Percentiles rank a stretch among this genome's conserved stretches.
phyloP scores from a whole-genome alignment of 306 rosid genomes.

The Parietaria judaica region DNA sequence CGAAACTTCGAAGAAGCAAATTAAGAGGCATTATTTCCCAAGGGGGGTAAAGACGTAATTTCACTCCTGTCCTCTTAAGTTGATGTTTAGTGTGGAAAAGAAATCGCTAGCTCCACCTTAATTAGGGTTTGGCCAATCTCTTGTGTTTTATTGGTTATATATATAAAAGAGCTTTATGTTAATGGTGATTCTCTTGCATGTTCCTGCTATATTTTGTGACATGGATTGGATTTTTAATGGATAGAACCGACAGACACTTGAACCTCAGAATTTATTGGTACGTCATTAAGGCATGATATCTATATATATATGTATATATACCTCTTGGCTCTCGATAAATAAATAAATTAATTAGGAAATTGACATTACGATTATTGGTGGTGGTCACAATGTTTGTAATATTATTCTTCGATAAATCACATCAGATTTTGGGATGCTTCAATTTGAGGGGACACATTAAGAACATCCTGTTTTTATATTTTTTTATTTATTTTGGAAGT shows the following conservation, averaged over 20 bases:
- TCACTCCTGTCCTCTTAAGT: neutral
- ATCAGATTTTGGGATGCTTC: slow-evolving; percentile 36
- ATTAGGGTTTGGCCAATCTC: too few relatives aligned
- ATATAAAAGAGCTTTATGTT: too few relatives aligned
- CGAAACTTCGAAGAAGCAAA: neutral
- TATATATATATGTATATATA: too few relatives aligned
- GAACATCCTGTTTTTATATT: slow-evolving; percentile 21
- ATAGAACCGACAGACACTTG: slow-evolving; percentile 20
- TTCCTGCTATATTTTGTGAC: slow-evolving; percentile 2
- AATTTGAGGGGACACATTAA: slow-evolving; percentile 32
- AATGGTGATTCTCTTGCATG: slow-evolving; percentile 2
- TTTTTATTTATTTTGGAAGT: neutral
- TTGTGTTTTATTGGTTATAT: slow-evolving; percentile 7
- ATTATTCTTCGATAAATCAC: slow-evolving; percentile 40
- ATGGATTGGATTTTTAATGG: neutral
- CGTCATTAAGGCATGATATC: slow-evolving; percentile 24
- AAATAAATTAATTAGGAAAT: slow-evolving; percentile 22
- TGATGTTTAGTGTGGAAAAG: slow-evolving; percentile 21
- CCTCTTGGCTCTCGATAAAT: slow-evolving; percentile 5
- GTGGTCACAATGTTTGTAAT: slow-evolving; percentile 58
- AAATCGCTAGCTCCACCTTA: slow-evolving; percentile 16
- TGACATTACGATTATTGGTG: slow-evolving; percentile 39
- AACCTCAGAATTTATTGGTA: slow-evolving; percentile 54
- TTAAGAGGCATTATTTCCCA: neutral
- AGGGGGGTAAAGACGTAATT: neutral